phyloP scores from a whole-genome alignment of 2,329 filamentous ascomycete species.

The Fusarium oxysporum region DNA sequence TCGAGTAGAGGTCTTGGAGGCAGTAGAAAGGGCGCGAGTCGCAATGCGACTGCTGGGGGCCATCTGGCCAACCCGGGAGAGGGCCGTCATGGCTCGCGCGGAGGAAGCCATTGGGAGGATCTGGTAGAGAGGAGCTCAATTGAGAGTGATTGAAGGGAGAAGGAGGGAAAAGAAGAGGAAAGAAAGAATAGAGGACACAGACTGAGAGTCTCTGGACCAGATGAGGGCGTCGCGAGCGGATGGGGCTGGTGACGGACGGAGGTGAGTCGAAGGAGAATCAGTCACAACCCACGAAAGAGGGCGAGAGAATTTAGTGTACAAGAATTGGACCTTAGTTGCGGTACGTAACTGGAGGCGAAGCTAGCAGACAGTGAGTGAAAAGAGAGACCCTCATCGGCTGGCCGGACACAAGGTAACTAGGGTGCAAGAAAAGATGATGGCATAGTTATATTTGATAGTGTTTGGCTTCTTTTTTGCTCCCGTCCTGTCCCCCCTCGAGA shows the following conservation, averaged over 20 bases:
- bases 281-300: slow-evolving; percentile 34
- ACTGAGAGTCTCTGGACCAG: slow-evolving; percentile 37
- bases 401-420: slow-evolving; percentile 31
- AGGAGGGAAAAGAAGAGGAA: slow-evolving; percentile 6
- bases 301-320: slow-evolving; percentile 36
- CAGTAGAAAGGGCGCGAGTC: slow-evolving; percentile 51
- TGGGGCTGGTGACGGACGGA: slow-evolving; percentile 34
- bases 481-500: slow-evolving; percentile 12
- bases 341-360: slow-evolving; percentile 39
- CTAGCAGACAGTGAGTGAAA: not conserved
- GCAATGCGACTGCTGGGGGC: slow-evolving; percentile 46
- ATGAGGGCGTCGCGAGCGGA: slow-evolving; percentile 35
- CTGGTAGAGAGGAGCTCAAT: slow-evolving; percentile 43
- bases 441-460: not conserved
- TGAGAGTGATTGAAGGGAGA: slow-evolving; percentile 34
- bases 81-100: slow-evolving; percentile 56
- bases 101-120: slow-evolving; percentile 58
- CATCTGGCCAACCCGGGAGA: slow-evolving; percentile 49
- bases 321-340: slow-evolving; percentile 25
- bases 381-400: slow-evolving; percentile 27
- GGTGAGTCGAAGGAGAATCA: slow-evolving; percentile 42
- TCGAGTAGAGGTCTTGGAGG: slow-evolving; percentile 45
- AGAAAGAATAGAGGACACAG: slow-evolving; percentile 24
- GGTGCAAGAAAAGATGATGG: slow-evolving; percentile 23
- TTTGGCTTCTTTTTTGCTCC: slow-evolving; percentile 21